Evolutionary conservation across 2,329 filamentous ascomycete species (phyloP), one percentile per base, ranked within the genome.

Genomic region (Ophiocordyceps camponoti-leonardi): DNA sequence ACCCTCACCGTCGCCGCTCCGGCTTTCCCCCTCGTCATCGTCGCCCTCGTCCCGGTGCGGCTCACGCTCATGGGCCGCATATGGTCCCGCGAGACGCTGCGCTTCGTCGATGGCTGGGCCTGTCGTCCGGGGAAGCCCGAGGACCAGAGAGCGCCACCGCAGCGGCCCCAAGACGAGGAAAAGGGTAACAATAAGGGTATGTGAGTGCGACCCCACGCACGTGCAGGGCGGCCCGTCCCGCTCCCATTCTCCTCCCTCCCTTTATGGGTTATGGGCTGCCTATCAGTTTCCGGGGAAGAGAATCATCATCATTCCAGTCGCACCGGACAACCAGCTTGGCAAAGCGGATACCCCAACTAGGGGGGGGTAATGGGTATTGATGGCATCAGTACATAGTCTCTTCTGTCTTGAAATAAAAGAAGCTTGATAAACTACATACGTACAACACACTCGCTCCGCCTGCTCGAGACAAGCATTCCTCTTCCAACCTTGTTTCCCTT

Each of bases 1-100:
- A 81, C 77, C 0, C 63, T 81, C 44, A 81, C 76, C 0, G 67
- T 72, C n/a, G 77, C 70, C 0, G 76, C 76, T 0, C 75, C 76
- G 0, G 75, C 70, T 0, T 81, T 81, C 50, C 77, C 78, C 1
- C 60, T 82, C 8, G 67, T 81, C 23, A 79, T 82, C 48, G 74
- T 81, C 45, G 67, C 71, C 6, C 58, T 81, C n/a, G 77, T 82
- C 1, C 78, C 78, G 0, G 64, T 78, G n/a, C 64, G 78, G 12
- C 56, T 82, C 10, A 61, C 71, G 16, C 45, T 79, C 13, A 80
- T 81, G 75, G 76, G 73, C 48, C 65, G 59, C 44, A 61, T 78
- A 46, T 81, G 77, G 77, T 67, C 64, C 18, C 65, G 67, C 41
- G 74, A 79, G 50, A 75, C 73, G 8, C 62, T 81, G 43, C 55